These are phyloP conservation scores for Carex kokanica DNA, from an alignment of 176 grass and related monocot species.

Conservation along the genomic window DNA sequence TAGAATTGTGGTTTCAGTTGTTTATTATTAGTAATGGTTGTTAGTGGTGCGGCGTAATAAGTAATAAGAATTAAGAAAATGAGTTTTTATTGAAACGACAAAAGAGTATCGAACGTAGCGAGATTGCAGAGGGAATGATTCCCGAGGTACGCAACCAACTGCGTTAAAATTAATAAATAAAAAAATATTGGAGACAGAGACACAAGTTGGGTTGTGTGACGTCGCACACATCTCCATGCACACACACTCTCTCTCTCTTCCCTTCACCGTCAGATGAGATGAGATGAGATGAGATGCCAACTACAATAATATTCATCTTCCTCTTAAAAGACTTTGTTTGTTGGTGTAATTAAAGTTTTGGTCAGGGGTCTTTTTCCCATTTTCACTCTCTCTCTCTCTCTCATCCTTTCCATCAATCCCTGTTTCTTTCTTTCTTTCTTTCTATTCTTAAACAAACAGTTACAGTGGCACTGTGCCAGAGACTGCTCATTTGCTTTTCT, in stretches of 20 bases:
- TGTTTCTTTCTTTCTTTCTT: too few species aligned
- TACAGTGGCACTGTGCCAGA: too few species aligned
- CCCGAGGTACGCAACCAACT: background rate
- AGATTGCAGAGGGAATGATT: background rate
- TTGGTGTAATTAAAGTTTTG: too few species aligned
- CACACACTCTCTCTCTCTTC: background rate
- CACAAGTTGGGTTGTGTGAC: constrained; percentile 16
- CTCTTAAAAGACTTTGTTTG: too few species aligned
- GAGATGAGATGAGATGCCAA: background rate
- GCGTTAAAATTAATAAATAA: too few species aligned
- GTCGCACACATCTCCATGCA: constrained; percentile 65
- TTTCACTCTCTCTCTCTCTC: background rate
- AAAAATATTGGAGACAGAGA: too few species aligned
- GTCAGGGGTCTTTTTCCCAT: too few species aligned
- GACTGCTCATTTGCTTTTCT: too few species aligned
- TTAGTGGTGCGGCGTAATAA: background rate
- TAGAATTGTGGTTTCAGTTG: too few species aligned
- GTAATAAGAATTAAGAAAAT: background rate
- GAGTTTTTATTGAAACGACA: background rate
- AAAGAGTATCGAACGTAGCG: background rate
- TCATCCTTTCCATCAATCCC: too few species aligned
- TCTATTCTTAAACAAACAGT: too few species aligned
- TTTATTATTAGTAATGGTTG: too few species aligned
- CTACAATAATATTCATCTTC: background rate
- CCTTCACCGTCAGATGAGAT: background rate